Percentiles rank a stretch among this genome's conserved stretches.
phyloP scores from a whole-genome alignment of 805 yeast genomes.

The Schwanniomyces sp. region DNA sequence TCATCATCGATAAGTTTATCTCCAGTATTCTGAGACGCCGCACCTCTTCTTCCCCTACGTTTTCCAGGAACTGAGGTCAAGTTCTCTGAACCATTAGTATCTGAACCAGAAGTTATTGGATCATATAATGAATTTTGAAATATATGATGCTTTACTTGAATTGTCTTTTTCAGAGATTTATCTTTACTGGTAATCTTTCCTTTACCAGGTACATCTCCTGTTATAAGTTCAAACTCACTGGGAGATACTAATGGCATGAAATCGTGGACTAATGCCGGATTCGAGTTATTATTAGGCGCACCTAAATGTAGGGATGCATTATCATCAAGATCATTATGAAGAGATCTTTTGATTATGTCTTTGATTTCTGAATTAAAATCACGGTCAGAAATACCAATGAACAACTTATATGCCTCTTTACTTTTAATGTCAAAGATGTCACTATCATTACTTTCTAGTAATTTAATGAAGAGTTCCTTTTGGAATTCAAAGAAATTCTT shows the following conservation, averaged over 20 bases:
- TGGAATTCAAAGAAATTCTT: constrained; percentile 40
- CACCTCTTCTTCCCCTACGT: constrained; percentile 41
- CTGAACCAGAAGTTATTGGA: constrained; percentile 39
- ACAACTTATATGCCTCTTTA: constrained; percentile 25
- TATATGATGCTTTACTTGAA: constrained; percentile 36
- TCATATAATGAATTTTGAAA: constrained; percentile 42
- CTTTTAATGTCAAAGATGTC: constrained; percentile 19
- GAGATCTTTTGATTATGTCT: constrained; percentile 18
- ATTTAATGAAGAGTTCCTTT: constrained; percentile 21
- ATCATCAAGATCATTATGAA: constrained; percentile 4
- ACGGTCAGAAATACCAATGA: constrained; percentile 23
- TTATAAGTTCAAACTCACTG: constrained; percentile 38
- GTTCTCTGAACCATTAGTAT: constrained; percentile 28
- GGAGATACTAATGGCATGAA: constrained; percentile 41
- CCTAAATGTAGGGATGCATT: neutral
- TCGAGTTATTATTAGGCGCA: neutral
- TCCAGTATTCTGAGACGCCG: constrained; percentile 11
- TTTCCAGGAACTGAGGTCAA: constrained; percentile 20
- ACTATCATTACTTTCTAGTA: constrained; percentile 13
- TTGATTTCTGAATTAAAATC: constrained; percentile 31
- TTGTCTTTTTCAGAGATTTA: constrained; percentile 7
- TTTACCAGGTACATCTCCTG: constrained; percentile 37
- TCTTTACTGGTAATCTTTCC: constrained; percentile 13
- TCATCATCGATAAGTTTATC: constrained; percentile 9
- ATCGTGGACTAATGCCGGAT: constrained; percentile 28